Evolutionary conservation across 768 basidiomycete species (phyloP).

Genomic region (Leccinum longicurvipes): DNA sequence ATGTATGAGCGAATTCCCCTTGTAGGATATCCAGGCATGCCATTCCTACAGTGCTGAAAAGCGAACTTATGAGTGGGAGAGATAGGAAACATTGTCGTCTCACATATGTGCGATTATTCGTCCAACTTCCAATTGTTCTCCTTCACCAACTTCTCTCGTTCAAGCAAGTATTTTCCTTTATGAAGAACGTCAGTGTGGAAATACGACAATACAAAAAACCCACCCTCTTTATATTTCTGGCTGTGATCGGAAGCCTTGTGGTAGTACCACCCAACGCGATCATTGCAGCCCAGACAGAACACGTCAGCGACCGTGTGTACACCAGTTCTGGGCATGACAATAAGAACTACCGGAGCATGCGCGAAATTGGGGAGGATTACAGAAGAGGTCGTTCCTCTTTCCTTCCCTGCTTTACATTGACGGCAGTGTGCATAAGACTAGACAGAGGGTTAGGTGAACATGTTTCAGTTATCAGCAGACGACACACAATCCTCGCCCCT

Average conservation of each 20-base stretch:
- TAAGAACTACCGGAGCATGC: conserved; percentile 2
- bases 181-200: neutral
- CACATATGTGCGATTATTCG: conserved; percentile 27
- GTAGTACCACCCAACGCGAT: conserved; percentile 80
- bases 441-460: conserved; percentile 1
- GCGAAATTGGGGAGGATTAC: conserved; percentile 36
- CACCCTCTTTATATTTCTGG: conserved; percentile 87
- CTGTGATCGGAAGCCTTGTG: conserved; percentile 70
- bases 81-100: neutral
- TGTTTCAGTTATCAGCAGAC: neutral
- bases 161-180: conserved; percentile 80
- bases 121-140: conserved; percentile 78
- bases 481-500: conserved; percentile 77
- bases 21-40: neutral
- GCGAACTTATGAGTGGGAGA: neutral
- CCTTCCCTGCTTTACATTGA: conserved; percentile 69
- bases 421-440: conserved; percentile 75
- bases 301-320: conserved; percentile 80
- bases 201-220: conserved; percentile 7
- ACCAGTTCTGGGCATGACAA: conserved; percentile 53
- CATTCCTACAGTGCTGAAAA: neutral
- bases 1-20: neutral
- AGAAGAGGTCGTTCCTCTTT: conserved; percentile 73
- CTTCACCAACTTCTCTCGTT: conserved; percentile 75
- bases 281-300: conserved; percentile 76